Evolutionary conservation across 805 yeast species (phyloP), one percentile per base, ranked within the genome.

Genomic region (Yarrowia sp.): DNA sequence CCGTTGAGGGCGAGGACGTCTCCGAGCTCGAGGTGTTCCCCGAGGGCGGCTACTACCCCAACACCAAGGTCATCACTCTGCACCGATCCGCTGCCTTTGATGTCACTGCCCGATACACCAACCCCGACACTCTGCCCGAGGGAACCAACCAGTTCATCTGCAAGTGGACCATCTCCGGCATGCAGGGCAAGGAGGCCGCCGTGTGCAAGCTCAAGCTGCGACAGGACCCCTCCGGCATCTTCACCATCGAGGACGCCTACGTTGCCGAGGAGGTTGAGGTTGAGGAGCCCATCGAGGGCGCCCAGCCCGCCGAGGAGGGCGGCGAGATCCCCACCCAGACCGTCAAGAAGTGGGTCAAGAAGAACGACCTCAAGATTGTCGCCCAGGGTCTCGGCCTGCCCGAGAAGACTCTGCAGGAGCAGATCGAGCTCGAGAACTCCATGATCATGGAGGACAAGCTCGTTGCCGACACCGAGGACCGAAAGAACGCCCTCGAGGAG

Each of bases 391-490:
- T 69, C 5, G 74, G 77, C 46, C 84, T 85, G 64, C 82, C 89
- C 58, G 81, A 88, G 70, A 75, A 87, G 65, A 80, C 78, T 65
- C 81, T 90, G 76, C 80, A 85, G 70, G 78, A 77, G 62, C 81
- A 80, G 68, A 81, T 87, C 65, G 98, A 94, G 82, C 79, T 80
- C 76, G 99, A 94, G 81, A 84, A 84, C 72, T 82, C 87, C 75
- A 79, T 94, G 86, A 81, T 84, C 67, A 84, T 90, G 74, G 91
- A 87, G 73, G 99, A 94, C 78, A 94, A 92, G 81, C 86, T 93
- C 70, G 97, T 94, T 68, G 96, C 96, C 68, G 98, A 94, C 80
- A 94, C 98, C 68, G 98, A 94, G 82, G 97, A 94, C 80, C 90
- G 91, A 78, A 94, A 94, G 87, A 94, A 94, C 77, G 94, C 97